Evolutionary conservation across 225 moss, liverwort and hornwort genomes (phyloP).

Genomic region (Marchantia polymorpha): DNA sequence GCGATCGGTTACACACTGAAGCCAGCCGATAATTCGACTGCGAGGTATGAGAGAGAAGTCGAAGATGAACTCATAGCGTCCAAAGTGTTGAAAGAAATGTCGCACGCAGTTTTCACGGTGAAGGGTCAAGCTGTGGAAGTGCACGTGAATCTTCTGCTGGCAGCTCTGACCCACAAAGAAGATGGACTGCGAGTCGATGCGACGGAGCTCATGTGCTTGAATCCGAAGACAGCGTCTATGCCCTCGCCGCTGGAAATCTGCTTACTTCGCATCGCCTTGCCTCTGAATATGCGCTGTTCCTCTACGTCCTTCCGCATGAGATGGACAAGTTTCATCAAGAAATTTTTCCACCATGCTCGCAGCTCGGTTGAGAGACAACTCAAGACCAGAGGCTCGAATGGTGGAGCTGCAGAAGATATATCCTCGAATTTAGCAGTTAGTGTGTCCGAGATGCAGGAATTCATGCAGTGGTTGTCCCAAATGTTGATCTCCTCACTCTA

Average conservation of each 20-base stretch:
- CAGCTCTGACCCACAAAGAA: conserved; percentile 85
- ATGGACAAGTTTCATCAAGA: conserved; percentile 87
- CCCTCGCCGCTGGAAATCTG: conserved; percentile 79
- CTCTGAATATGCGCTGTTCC: conserved; percentile 96
- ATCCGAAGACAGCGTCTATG: conserved; percentile 96
- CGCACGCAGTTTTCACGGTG: conserved; percentile 58
- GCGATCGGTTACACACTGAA: conserved; percentile 50
- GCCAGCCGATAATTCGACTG: conserved; percentile 10
- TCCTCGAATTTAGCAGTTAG: conserved; percentile 48
- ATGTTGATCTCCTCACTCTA: conserved; percentile 81
- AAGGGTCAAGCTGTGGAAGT: conserved; percentile 66
- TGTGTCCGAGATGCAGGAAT: conserved; percentile 67
- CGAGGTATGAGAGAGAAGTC: conserved; percentile 18
- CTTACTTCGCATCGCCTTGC: conserved; percentile 71
- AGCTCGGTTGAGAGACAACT: conserved; percentile 77
- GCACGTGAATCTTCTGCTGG: conserved; percentile 62
- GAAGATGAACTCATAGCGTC: conserved; percentile 9
- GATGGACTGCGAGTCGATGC: conserved; percentile 94
- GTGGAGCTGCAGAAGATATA: conserved; percentile 13
- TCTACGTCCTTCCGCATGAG: conserved; percentile 97
- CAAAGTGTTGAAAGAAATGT: conserved; percentile 1
- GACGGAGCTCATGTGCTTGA: conserved; percentile 87
- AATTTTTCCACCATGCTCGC: conserved; percentile 82
- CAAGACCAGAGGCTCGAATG: conserved; percentile 45
- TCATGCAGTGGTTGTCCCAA: conserved; percentile 93